These are phyloP conservation scores for Pholiota molesta DNA, from an alignment of 768 basidiomycete species.

Conservation along the genomic window DNA sequence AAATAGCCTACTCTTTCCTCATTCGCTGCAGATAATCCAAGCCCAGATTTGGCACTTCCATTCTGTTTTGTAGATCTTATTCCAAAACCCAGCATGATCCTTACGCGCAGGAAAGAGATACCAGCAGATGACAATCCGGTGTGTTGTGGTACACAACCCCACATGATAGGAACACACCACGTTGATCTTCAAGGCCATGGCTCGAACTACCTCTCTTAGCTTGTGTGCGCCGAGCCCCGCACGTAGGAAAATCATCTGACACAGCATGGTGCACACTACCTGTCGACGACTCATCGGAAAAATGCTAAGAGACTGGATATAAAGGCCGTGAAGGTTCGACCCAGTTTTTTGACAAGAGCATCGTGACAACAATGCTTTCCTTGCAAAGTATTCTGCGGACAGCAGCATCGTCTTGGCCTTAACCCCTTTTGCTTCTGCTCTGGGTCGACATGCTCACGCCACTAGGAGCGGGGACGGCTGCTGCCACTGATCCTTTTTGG, in stretches of 20 bases:
- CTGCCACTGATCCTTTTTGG: slow-evolving; percentile 68
- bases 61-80: neutral
- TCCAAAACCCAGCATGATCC: neutral
- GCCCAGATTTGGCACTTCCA: neutral
- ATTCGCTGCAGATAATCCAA: neutral
- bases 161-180: neutral
- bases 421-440: slow-evolving; percentile 16
- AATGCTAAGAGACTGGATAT: neutral
- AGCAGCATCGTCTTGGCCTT: slow-evolving; percentile 11
- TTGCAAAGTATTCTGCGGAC: slow-evolving; percentile 1
- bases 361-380: slow-evolving; percentile 10
- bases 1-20: neutral
- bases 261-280: neutral
- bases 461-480: slow-evolving; percentile 49
- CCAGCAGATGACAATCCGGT: neutral
- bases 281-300: neutral
- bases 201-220: neutral
- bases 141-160: neutral
- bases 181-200: neutral
- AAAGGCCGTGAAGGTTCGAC: neutral
- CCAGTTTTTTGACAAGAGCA: neutral
- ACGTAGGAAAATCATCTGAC: neutral
- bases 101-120: neutral
- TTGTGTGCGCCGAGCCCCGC: neutral
- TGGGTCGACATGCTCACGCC: slow-evolving; percentile 20